A percentile compares a stretch with the other conserved stretches of the same genome.
Conservation (phyloP, 345 rosid genomes). For the Ceriops decandra region DNA sequence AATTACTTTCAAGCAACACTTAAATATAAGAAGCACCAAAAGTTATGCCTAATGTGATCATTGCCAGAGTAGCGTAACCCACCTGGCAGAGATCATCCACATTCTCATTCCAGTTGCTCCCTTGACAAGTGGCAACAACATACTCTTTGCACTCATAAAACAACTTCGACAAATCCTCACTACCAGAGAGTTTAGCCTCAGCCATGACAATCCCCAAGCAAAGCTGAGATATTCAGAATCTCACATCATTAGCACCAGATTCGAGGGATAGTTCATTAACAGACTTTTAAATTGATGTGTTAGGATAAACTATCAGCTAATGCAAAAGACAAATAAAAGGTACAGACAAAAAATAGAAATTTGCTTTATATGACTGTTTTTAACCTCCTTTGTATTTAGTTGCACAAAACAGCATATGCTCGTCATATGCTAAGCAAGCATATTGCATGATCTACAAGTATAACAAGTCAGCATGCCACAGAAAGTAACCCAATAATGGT, state of each 20-base stretch:
- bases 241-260: constrained; percentile 13
- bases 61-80: not conserved
- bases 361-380: no score
- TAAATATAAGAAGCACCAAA: no score
- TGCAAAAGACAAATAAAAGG: not conserved
- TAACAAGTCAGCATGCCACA: no score
- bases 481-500: no score
- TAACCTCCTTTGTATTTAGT: no score
- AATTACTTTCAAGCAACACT: no score
- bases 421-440: no score
- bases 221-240: constrained; percentile 46
- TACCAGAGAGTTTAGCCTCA: constrained; percentile 51
- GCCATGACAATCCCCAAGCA: constrained; percentile 62
- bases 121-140: constrained; percentile 59
- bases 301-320: no score
- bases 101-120: constrained; percentile 53
- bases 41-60: no score
- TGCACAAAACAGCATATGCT: no score
- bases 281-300: not conserved
- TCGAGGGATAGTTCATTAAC: not conserved
- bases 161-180: constrained; percentile 59
- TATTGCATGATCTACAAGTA: no score
- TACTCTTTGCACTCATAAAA: constrained; percentile 84
- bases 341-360: no score
- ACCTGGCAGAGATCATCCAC: constrained; percentile 87